These are phyloP conservation scores for Cladosporium sp. DNA, from an alignment of 2,329 filamentous ascomycete species.

Conservation along the genomic window DNA sequence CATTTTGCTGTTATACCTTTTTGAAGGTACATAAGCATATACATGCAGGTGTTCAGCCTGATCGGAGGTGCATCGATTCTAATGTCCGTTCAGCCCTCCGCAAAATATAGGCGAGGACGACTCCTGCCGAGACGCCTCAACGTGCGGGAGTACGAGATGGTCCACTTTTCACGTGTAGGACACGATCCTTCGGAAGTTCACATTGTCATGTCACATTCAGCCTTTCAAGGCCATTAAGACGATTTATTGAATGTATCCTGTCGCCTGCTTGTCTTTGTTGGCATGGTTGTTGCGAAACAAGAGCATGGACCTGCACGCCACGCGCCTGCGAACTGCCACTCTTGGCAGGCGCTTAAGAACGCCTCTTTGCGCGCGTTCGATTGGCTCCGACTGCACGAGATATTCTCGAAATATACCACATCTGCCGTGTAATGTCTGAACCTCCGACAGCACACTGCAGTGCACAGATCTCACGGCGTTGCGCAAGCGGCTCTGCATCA, in stretches of 20 bases:
- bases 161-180: neutral
- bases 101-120: neutral
- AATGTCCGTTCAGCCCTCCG: neutral
- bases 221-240: too few relatives aligned
- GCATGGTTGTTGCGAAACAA: too few relatives aligned
- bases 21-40: neutral
- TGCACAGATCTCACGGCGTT: conserved; percentile 14
- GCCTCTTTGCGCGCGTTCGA: neutral
- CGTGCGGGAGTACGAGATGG: too few relatives aligned
- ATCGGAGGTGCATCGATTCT: neutral
- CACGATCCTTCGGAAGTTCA: too few relatives aligned
- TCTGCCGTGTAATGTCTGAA: conserved; percentile 11
- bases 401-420: conserved; percentile 12
- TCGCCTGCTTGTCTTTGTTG: too few relatives aligned
- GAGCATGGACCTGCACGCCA: too few relatives aligned
- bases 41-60: neutral
- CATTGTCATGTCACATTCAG: too few relatives aligned
- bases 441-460: neutral
- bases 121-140: too few relatives aligned
- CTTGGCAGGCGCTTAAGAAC: conserved; percentile 17
- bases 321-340: too few relatives aligned
- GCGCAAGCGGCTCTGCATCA: conserved; percentile 21
- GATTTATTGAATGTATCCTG: too few relatives aligned
- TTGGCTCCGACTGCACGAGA: conserved; percentile 12
- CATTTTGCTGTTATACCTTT: neutral